Conservation (phyloP, 1,139 yeast species). For the Suhomyces taliae region DNA sequence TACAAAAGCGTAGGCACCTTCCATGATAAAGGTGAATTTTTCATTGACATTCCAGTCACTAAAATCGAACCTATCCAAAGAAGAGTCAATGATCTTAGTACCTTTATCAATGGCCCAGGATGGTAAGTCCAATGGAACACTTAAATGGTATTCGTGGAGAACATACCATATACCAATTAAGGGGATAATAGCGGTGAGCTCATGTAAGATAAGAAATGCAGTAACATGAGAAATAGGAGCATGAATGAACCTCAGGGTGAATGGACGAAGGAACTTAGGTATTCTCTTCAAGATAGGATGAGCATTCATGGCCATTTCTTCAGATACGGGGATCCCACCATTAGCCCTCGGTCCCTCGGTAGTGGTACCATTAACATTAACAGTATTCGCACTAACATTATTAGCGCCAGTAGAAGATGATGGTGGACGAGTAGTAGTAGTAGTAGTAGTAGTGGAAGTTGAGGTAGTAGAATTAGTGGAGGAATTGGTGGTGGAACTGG, state of each 20-base stretch:
- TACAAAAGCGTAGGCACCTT: constrained; percentile 90
- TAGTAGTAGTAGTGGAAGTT: too few relatives aligned
- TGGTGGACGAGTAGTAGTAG: too few relatives aligned
- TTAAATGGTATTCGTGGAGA: constrained; percentile 54
- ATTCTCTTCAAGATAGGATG: constrained; percentile 40
- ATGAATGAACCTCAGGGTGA: constrained; percentile 47
- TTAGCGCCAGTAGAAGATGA: background rate
- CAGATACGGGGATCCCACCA: background rate
- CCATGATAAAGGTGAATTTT: constrained; percentile 59
- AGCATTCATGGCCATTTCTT: background rate
- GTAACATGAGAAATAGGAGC: constrained; percentile 74
- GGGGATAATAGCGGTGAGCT: constrained; percentile 80
- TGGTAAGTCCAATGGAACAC: constrained; percentile 57
- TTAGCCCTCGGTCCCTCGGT: background rate
- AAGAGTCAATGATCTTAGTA: constrained; percentile 54
- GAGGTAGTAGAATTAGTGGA: too few relatives aligned
- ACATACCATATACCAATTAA: constrained; percentile 74
- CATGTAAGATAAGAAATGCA: constrained; percentile 79
- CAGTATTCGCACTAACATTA: too few relatives aligned
- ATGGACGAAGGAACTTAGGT: constrained; percentile 52
- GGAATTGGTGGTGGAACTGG: too few relatives aligned
- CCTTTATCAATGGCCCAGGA: constrained; percentile 67
- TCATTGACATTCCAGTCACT: constrained; percentile 43
- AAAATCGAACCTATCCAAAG: constrained; percentile 35
- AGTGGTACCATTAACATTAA: background rate